phyloP scores from a whole-genome alignment of 306 rosid species.

The Herpetospermum pedunculosum region DNA sequence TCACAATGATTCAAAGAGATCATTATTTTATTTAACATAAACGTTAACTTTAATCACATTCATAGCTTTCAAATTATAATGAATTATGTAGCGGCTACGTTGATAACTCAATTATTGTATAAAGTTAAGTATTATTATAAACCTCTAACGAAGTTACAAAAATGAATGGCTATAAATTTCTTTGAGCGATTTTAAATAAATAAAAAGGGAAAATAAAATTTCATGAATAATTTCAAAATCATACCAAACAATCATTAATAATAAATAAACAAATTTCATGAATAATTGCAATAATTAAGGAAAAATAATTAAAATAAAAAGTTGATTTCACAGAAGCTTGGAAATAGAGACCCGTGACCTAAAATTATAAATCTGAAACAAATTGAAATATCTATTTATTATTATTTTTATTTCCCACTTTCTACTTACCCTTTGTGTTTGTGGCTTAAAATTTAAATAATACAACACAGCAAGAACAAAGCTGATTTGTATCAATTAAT shows the following conservation, averaged over 20 bases:
- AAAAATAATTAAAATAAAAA: not conserved
- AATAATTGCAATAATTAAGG: not conserved
- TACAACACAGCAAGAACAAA: not conserved
- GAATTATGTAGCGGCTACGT: too few relatives aligned
- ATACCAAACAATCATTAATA: not conserved
- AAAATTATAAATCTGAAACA: not conserved
- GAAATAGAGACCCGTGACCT: not conserved
- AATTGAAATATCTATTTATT: not conserved
- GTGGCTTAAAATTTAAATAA: too few relatives aligned
- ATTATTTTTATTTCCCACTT: not conserved
- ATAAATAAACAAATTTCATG: not conserved
- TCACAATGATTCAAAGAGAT: not conserved
- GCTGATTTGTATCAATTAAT: not conserved
- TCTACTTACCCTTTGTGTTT: not conserved
- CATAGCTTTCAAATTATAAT: too few relatives aligned
- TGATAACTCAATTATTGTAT: too few relatives aligned
- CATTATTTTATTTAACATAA: too few relatives aligned
- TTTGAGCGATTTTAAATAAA: not conserved
- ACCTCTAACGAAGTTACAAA: too few relatives aligned
- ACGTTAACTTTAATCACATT: too few relatives aligned
- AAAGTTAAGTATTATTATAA: too few relatives aligned
- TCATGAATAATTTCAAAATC: not conserved
- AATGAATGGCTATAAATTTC: not conserved
- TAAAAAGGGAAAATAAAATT: not conserved
- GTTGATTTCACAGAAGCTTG: not conserved